These are phyloP conservation scores for Hypoxylon sp. DNA, from an alignment of 2,329 filamentous ascomycete genomes.

Conservation along the genomic window DNA sequence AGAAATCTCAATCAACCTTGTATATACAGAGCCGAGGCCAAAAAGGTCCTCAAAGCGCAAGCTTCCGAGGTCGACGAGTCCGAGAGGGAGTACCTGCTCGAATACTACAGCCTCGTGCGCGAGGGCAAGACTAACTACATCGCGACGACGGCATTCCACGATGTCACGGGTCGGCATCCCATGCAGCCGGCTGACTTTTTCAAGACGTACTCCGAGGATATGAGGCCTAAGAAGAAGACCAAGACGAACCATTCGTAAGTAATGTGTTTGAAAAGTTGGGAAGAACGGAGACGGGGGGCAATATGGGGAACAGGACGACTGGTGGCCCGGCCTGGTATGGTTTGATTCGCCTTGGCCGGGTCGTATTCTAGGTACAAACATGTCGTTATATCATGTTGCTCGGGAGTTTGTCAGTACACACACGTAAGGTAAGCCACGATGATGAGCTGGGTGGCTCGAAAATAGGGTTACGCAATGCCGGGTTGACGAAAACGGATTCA, in stretches of 20 bases:
- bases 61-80: constrained; percentile 4
- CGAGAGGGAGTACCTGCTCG: constrained; percentile 6
- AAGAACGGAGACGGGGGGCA: background rate
- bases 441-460: background rate
- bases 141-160: constrained; percentile 6
- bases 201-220: constrained; percentile 1
- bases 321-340: background rate
- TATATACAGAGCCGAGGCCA: constrained; percentile 1
- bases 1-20: background rate
- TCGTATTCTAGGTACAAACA: background rate
- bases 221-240: constrained; percentile 1
- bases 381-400: background rate
- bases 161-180: constrained; percentile 4
- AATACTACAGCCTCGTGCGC: constrained; percentile 12
- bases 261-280: background rate
- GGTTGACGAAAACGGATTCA: no score
- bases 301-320: background rate
- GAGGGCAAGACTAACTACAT: constrained; percentile 15
- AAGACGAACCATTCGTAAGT: constrained; percentile 6
- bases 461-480: no score
- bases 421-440: background rate
- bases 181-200: constrained; percentile 3
- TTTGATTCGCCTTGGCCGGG: background rate
- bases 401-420: background rate
- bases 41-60: constrained; percentile 8